Base-by-base conservation (phyloP, 306 rosid species). In the Coriaria nepalensis region DNA sequence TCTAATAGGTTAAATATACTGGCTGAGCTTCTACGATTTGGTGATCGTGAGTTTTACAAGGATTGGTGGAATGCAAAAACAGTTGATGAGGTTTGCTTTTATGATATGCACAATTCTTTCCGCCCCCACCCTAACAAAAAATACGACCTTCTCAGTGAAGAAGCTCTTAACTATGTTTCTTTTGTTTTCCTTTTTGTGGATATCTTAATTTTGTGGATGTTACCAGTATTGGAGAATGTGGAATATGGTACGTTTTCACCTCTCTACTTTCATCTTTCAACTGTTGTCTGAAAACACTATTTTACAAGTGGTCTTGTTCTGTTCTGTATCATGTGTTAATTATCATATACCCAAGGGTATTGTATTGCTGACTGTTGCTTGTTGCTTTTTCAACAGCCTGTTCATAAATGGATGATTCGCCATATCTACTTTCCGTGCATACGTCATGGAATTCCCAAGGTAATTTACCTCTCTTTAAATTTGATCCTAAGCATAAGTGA, bases 21-120 rank as follows among this genome's bases (percentile, higher is more conserved):
- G 11, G 98, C 98, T 47, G 98, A 92, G 76, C 73, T 92, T 70
- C 96, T 92, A 52, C 70, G 73, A 8, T 92, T 92, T 82, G 98
- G 98, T 66, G 98, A 92, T 59, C 87, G 98, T 9, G 96, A 79
- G 63, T 92, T 92, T 62, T 92, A 92, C 74, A 77, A 79, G 64
- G 98, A 81, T 62, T 92, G 98, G 98, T 92, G 98, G 98, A 92
- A 92, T 75, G 98, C 96, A 53, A 74, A 78, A 76, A 92, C 86
- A 43, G 81, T 85, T 58, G 96, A 82, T 63, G 98, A 85, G 75
- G 98, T 92, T 68, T 44, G 37, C 64, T 37, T 56, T 43, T 67
- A 49, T 51, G 36, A 6, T 58, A 47, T 43, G 45, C 57, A 56
- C 29, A 47, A 10, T 57, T n/a, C 49, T 60, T 51, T 46, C 45